Base-by-base conservation (phyloP, 139 green algal species). In the Mesotaenium endlicherianum region DNA sequence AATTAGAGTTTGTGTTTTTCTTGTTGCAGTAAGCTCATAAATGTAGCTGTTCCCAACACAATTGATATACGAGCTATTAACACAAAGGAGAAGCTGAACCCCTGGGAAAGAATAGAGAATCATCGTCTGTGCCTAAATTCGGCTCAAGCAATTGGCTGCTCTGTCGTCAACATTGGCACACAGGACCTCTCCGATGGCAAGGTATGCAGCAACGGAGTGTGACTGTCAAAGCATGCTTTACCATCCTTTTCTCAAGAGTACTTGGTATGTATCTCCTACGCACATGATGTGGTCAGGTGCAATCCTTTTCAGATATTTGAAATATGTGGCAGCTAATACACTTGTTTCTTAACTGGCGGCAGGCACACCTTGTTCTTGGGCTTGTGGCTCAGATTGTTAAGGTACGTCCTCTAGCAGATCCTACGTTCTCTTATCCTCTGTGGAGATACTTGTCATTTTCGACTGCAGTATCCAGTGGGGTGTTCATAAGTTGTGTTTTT, bases 371-470 rank as follows among this genome's bases (percentile, higher is more conserved):
- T 16, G 45, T 87, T 2, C 49, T 87, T 39, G 82, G 77, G 14
- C 53, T 87, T n/a, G 83, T 87, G 30, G 80, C 78, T 34, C 82
- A 87, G 49, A 75, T 87, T 30, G 81, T 87, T 1, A 87, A 87
- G 82, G 78, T 85, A 69, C 20, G 75, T 85, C 5, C 71, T 41
- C n/a, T 38, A 26, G 11, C 34, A n/a, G 26, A 6, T 45, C 60
- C 30, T 72, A 20, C 11, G 41, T 5, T 34, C 60, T 42, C 60
- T 38, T 44, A 31, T 42, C 60, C 6, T 38, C 60, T n/a, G n/a
- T n/a, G n/a, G n/a, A n/a, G n/a, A n/a, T n/a, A n/a, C n/a, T n/a
- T n/a, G n/a, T n/a, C n/a, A n/a, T n/a, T n/a, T n/a, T n/a, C n/a
- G n/a, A n/a, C n/a, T n/a, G n/a, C n/a, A n/a, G n/a, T n/a, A n/a